Evolutionary conservation across 176 grass and related monocot species (phyloP).

Genomic region (Eragrostis nindensis): DNA sequence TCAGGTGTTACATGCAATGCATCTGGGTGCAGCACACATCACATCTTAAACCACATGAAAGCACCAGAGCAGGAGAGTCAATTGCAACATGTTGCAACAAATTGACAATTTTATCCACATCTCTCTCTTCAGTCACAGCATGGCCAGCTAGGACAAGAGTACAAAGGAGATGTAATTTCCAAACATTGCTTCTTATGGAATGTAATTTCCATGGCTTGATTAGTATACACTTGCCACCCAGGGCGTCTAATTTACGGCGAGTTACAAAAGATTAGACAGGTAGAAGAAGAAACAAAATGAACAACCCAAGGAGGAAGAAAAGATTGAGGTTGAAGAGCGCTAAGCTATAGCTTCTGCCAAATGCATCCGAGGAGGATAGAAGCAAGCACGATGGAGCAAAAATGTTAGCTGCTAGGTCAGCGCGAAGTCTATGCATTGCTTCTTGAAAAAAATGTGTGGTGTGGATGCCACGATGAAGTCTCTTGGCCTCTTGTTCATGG

Average conservation of each 20-base stretch:
- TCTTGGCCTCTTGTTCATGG: conserved; percentile 55
- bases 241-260: conserved; percentile 24
- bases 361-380: conserved; percentile 12
- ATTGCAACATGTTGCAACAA: conserved; percentile 25
- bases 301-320: conserved; percentile 9
- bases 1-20: conserved; percentile 44
- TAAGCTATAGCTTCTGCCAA: conserved; percentile 22
- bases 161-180: not conserved
- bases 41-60: conserved; percentile 53
- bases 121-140: not conserved
- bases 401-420: conserved; percentile 47
- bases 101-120: not conserved
- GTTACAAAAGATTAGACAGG: conserved; percentile 15
- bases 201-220: conserved; percentile 35
- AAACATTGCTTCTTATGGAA: conserved; percentile 44
- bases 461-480: conserved; percentile 9
- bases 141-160: not conserved
- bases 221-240: conserved; percentile 32
- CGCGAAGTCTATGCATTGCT: conserved; percentile 63
- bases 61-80: conserved; percentile 34
- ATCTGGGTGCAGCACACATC: conserved; percentile 48
- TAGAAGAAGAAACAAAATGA: conserved; percentile 25
- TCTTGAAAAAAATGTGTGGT: conserved; percentile 61
- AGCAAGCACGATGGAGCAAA: conserved; percentile 20
- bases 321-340: conserved; percentile 1